Conservation (phyloP, 306 rosid species). For the Acacia confusa region DNA sequence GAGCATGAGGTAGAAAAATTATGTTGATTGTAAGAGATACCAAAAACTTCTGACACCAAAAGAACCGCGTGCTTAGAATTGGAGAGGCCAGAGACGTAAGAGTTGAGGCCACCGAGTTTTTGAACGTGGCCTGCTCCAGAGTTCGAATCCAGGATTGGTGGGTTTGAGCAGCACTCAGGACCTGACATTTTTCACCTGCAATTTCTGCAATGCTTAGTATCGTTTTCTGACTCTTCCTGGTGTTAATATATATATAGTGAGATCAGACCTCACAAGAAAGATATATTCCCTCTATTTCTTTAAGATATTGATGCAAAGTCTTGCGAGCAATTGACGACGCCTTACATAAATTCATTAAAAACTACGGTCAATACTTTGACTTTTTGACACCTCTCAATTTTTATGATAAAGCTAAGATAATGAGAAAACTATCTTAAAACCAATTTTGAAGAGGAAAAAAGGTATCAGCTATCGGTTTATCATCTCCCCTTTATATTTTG, state of each 20-base stretch:
- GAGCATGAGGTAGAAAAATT: background rate
- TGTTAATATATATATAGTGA: background rate
- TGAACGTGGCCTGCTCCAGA: background rate
- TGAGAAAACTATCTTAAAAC: background rate
- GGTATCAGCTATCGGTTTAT: background rate
- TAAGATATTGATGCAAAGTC: background rate
- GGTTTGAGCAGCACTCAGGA: conserved; percentile 10
- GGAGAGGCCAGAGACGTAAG: background rate
- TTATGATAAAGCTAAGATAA: background rate
- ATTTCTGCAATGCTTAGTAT: background rate
- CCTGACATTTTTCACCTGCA: background rate
- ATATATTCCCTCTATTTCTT: background rate
- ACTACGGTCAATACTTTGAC: background rate
- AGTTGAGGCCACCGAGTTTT: conserved; percentile 11
- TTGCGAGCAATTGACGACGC: background rate
- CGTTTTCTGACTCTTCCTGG: background rate
- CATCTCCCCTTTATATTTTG: background rate
- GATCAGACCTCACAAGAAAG: background rate
- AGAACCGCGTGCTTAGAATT: background rate
- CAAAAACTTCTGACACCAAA: conserved; percentile 14
- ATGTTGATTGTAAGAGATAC: background rate
- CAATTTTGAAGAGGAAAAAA: background rate
- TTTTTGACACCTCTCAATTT: background rate
- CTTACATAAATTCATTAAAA: background rate
- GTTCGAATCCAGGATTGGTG: background rate